These are phyloP conservation scores for Diaporthe citrichinensis DNA, from an alignment of 2,329 filamentous ascomycete genomes.

Conservation along the genomic window DNA sequence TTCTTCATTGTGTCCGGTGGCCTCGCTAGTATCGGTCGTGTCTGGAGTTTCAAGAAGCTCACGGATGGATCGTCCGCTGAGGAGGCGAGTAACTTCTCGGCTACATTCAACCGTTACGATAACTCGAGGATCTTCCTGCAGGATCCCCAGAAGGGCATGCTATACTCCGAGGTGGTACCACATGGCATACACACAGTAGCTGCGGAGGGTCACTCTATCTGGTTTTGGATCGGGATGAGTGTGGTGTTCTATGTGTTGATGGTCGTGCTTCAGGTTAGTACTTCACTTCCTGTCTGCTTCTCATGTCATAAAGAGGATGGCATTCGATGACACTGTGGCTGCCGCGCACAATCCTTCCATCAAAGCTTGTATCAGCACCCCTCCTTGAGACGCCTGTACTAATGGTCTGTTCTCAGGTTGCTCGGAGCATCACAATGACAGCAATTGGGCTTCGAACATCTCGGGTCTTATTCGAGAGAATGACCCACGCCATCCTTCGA, in stretches of 20 bases:
- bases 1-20: slow-evolving; percentile 46
- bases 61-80: slow-evolving; percentile 46
- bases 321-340: neutral
- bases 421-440: slow-evolving; percentile 47
- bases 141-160: slow-evolving; percentile 32
- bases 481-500: slow-evolving; percentile 54
- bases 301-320: no score
- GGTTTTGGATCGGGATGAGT: slow-evolving; percentile 50
- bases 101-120: slow-evolving; percentile 33
- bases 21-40: slow-evolving; percentile 47
- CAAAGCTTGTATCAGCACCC: no score
- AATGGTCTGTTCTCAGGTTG: slow-evolving; percentile 39
- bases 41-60: slow-evolving; percentile 54
- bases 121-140: slow-evolving; percentile 39
- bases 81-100: slow-evolving; percentile 37
- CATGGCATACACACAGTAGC: slow-evolving; percentile 29
- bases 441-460: slow-evolving; percentile 51
- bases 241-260: slow-evolving; percentile 49
- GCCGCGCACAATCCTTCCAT: neutral
- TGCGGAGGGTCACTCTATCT: slow-evolving; percentile 39
- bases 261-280: slow-evolving; percentile 40
- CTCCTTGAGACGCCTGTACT: neutral
- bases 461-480: slow-evolving; percentile 50
- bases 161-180: slow-evolving; percentile 35
- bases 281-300: no score